Evolutionary conservation across 108 stramenopile genomes (phyloP).

Genomic region (Nitzschia sp.): DNA sequence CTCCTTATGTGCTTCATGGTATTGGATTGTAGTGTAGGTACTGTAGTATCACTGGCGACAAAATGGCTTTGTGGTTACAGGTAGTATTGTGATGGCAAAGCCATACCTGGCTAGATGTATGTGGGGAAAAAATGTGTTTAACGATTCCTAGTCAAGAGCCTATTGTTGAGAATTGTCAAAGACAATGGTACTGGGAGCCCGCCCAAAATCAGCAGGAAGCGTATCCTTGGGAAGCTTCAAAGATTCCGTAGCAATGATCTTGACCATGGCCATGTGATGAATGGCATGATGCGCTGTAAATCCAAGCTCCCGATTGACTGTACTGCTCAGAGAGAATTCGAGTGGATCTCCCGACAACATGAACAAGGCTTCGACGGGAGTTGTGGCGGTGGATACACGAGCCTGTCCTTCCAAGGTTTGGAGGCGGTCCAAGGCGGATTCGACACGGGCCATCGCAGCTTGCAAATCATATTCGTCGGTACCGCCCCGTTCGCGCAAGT

Average conservation of each 20-base stretch:
- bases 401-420: neutral
- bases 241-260: slow-evolving; percentile 65
- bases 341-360: slow-evolving; percentile 66
- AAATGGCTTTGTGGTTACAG: too few relatives aligned
- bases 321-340: slow-evolving; percentile 58
- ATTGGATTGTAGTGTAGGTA: too few relatives aligned
- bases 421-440: neutral
- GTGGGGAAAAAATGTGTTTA: too few relatives aligned
- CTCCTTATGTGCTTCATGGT: too few relatives aligned
- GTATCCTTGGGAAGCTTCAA: slow-evolving; percentile 46
- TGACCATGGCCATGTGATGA: slow-evolving; percentile 92
- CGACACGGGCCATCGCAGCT: slow-evolving; percentile 59
- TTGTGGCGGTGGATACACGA: neutral
- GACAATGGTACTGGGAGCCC: slow-evolving; percentile 76
- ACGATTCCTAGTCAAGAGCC: too few relatives aligned
- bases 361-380: slow-evolving; percentile 62
- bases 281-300: slow-evolving; percentile 92
- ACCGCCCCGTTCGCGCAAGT: slow-evolving; percentile 71
- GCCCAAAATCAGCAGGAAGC: slow-evolving; percentile 71
- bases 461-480: slow-evolving; percentile 65
- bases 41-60: too few relatives aligned
- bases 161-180: slow-evolving; percentile 38
- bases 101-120: too few relatives aligned
- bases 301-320: slow-evolving; percentile 80
- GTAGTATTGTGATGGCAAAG: too few relatives aligned